Evolutionary conservation across 1,139 yeast genomes (phyloP).

Genomic region (Taphrina sp.): DNA sequence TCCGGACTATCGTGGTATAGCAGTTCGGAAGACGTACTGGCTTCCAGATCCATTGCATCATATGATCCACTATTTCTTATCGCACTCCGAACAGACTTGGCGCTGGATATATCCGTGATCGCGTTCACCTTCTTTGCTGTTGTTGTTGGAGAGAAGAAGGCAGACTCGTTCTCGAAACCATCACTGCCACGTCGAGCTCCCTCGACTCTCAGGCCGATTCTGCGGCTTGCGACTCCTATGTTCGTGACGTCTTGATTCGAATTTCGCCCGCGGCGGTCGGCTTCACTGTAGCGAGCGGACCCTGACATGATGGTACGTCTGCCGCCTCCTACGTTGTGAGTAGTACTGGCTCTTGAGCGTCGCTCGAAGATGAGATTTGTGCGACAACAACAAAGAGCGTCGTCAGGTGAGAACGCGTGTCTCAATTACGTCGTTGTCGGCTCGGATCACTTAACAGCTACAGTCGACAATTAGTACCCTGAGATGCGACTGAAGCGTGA

Average conservation of each 20-base stretch:
- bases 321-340: no score
- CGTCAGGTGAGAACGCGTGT: no score
- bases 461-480: no score
- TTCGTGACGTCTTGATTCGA: slow-evolving; percentile 32
- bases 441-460: no score
- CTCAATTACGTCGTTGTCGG: no score
- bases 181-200: slow-evolving; percentile 53
- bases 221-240: slow-evolving; percentile 33
- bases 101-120: slow-evolving; percentile 9
- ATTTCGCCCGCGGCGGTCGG: slow-evolving; percentile 29
- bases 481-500: no score
- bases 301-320: no score
- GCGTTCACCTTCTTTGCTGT: slow-evolving; percentile 24
- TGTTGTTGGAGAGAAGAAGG: slow-evolving; percentile 55
- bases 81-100: slow-evolving; percentile 13
- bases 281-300: slow-evolving; percentile 30
- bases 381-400: no score
- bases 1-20: neutral
- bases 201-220: slow-evolving; percentile 22
- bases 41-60: slow-evolving; percentile 29
- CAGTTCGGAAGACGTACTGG: slow-evolving; percentile 21
- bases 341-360: no score
- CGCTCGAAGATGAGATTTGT: no score
- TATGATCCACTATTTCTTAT: slow-evolving; percentile 5
- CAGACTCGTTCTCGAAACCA: slow-evolving; percentile 78